Percentiles rank a stretch among this genome's conserved stretches.
These are phyloP conservation scores for Rhizophlyctis rosea DNA, from an alignment of 192 early-diverging fungal species.

Conservation along the genomic window DNA sequence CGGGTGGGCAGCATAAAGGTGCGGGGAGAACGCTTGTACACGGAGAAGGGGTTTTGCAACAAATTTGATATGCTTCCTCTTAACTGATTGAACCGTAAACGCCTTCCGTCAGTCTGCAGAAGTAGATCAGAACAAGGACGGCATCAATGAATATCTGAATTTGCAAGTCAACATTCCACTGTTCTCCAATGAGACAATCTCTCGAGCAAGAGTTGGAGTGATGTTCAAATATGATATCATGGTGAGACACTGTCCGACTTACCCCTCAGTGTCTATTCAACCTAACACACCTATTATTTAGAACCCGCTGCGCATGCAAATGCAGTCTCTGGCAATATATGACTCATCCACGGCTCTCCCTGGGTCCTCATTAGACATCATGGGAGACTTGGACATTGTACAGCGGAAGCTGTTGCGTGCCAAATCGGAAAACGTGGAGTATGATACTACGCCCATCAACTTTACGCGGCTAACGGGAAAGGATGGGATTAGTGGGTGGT, in stretches of 20 bases:
- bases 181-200: constrained; percentile 15
- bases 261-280: background rate
- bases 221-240: constrained; percentile 28
- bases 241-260: constrained; percentile 6
- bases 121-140: constrained; percentile 36
- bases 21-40: background rate
- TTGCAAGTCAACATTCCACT: constrained; percentile 31
- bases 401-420: constrained; percentile 29
- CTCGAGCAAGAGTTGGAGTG: constrained; percentile 26
- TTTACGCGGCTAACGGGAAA: constrained; percentile 8
- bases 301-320: constrained; percentile 22
- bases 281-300: constrained; percentile 3
- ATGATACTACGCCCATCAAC: constrained; percentile 24
- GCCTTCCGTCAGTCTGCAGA: constrained; percentile 22
- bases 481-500: constrained; percentile 1
- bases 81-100: no score
- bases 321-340: constrained; percentile 30
- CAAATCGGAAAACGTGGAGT: constrained; percentile 21
- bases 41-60: no score
- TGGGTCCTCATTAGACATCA: constrained; percentile 17
- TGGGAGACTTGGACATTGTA: constrained; percentile 30
- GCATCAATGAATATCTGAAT: constrained; percentile 27
- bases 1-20: constrained; percentile 27
- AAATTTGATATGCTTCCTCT: constrained; percentile 9
- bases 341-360: constrained; percentile 22